These are phyloP conservation scores for Cystofilobasidium macerans DNA, from an alignment of 768 basidiomycete species.

Conservation along the genomic window DNA sequence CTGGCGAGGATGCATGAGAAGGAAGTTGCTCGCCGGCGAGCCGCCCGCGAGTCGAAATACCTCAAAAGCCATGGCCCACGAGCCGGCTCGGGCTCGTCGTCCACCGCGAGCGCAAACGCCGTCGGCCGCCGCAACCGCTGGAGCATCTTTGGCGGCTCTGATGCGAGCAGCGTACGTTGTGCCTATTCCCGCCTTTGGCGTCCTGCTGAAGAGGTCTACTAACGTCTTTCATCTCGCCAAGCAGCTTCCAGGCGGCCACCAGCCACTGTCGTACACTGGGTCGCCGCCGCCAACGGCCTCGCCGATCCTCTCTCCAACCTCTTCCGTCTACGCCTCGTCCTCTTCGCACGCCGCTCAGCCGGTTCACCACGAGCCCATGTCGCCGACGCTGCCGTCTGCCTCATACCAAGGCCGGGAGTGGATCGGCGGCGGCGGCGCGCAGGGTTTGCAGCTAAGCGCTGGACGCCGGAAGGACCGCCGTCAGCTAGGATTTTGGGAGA, in stretches of 20 bases:
- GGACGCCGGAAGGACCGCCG: neutral
- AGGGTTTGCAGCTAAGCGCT: neutral
- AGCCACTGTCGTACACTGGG: neutral
- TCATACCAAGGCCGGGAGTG: slow-evolving; percentile 1
- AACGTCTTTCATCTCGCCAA: neutral
- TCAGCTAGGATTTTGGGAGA: slow-evolving; percentile 1
- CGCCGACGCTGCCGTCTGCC: neutral
- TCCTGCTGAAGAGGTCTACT: neutral
- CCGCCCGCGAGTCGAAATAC: neutral
- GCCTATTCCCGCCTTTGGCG: neutral
- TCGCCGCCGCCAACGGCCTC: neutral
- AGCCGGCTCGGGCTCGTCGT: neutral
- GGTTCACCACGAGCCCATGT: neutral
- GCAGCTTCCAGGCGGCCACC: neutral
- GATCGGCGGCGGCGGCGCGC: neutral
- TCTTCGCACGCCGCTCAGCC: neutral
- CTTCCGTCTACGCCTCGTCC: neutral
- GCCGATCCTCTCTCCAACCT: neutral
- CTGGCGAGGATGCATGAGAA: neutral
- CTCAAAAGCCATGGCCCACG: neutral
- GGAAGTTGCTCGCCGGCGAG: neutral
- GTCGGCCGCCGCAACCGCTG: neutral
- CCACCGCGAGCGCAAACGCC: too few species aligned
- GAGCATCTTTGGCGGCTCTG: neutral
- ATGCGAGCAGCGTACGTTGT: neutral